Evolutionary conservation across 2,329 filamentous ascomycete genomes (phyloP).

Genomic region (Pochonia chlamydosporia): DNA sequence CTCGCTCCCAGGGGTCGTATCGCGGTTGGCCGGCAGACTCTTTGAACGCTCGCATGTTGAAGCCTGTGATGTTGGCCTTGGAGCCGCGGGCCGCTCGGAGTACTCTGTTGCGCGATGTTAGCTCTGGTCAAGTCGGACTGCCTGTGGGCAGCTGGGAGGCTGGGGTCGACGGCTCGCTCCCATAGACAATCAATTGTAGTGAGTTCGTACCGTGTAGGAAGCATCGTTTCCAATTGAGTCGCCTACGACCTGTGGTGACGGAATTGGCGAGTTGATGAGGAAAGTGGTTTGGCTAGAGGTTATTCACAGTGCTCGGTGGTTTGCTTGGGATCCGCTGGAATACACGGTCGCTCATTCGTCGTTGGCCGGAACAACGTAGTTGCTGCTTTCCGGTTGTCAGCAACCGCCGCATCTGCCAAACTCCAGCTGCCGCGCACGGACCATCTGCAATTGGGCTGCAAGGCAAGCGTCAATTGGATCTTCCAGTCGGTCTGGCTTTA

Average conservation of each 20-base stretch:
- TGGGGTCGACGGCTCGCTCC: background rate
- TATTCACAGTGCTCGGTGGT: background rate
- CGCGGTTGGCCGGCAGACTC: conserved; percentile 57
- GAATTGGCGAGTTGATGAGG: background rate
- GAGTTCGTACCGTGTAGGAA: conserved; percentile 32
- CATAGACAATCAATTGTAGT: conserved; percentile 7
- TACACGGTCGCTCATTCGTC: background rate
- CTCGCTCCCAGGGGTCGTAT: conserved; percentile 63
- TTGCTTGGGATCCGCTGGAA: conserved; percentile 2
- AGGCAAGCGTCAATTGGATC: too few species aligned
- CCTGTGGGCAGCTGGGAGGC: background rate
- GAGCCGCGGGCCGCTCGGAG: conserved; percentile 47
- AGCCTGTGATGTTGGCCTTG: conserved; percentile 81
- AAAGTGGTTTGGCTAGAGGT: background rate
- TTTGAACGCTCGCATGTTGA: conserved; percentile 78
- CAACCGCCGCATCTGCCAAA: too few species aligned
- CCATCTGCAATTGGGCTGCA: conserved; percentile 8
- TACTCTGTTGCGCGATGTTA: conserved; percentile 23
- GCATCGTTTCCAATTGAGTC: conserved; percentile 23
- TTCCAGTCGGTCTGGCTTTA: background rate
- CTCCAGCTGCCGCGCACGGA: conserved; percentile 13
- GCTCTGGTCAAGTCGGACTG: background rate
- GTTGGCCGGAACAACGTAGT: conserved; percentile 18
- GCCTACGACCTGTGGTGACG: background rate
- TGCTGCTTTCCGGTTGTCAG: conserved; percentile 6